Conservation (phyloP, 129 eudicot species). For the Sambucus nigra region DNA sequence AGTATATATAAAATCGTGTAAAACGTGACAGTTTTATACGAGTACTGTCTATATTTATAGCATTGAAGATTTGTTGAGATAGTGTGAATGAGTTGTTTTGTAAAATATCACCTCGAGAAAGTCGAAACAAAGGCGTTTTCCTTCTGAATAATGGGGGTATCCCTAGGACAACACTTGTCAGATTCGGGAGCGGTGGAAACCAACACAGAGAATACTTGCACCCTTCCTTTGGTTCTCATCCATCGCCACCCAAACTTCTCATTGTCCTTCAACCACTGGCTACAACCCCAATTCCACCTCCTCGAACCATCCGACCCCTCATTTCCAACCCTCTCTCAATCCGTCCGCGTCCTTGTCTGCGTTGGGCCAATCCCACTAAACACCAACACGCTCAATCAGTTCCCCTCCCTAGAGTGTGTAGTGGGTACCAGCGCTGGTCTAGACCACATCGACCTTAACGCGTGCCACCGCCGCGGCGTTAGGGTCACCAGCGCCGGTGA, state of each 20-base stretch:
- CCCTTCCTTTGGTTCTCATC: conserved; percentile 24
- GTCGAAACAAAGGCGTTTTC: too few species aligned
- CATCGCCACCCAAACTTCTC: conserved; percentile 28
- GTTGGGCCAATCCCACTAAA: conserved; percentile 30
- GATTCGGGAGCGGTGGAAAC: too few species aligned
- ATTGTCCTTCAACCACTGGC: conserved; percentile 10
- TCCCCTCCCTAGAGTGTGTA: conserved; percentile 38
- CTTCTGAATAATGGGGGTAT: too few species aligned
- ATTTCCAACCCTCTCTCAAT: conserved; percentile 21
- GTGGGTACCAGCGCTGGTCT: conserved; percentile 38
- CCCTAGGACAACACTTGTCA: too few species aligned
- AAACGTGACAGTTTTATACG: too few species aligned
- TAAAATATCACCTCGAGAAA: too few species aligned
- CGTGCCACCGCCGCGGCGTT: conserved; percentile 58
- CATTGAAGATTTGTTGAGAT: too few species aligned
- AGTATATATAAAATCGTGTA: too few species aligned
- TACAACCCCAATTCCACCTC: conserved; percentile 15
- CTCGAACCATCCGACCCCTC: conserved; percentile 33
- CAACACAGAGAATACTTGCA: too few species aligned
- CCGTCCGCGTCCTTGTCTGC: conserved; percentile 35
- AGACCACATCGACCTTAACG: conserved; percentile 51
- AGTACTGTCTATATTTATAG: too few species aligned
- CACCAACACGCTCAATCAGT: conserved; percentile 25
- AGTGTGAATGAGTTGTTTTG: too few species aligned
- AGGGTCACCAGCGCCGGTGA: conserved; percentile 49